These are phyloP conservation scores for Syzygium oleosum DNA, from an alignment of 345 rosid species.

Conservation along the genomic window DNA sequence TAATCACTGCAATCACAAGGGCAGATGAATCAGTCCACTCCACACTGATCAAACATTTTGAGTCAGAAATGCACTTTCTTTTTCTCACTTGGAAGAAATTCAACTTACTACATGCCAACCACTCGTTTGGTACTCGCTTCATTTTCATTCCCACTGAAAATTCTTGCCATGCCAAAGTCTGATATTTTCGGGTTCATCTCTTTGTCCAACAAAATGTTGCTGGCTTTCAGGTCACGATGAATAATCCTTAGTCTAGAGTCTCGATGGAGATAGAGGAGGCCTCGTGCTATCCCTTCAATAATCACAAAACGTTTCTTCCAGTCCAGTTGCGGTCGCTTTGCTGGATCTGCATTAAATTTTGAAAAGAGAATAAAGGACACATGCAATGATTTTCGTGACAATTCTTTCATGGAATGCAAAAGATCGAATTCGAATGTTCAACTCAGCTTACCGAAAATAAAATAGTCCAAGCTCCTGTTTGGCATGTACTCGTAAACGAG, in stretches of 20 bases:
- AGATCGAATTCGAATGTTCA: not conserved
- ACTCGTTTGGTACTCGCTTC: constrained; percentile 54
- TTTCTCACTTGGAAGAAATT: not conserved
- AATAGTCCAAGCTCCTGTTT: constrained; percentile 54
- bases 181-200: constrained; percentile 76
- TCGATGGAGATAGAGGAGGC: constrained; percentile 66
- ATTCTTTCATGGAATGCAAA: not conserved
- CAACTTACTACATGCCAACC: constrained; percentile 60
- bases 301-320: constrained; percentile 49
- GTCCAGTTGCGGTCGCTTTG: constrained; percentile 29
- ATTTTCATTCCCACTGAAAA: constrained; percentile 37
- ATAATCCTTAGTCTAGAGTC: constrained; percentile 68
- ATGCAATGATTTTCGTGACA: not conserved
- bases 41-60: not conserved
- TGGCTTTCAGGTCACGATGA: constrained; percentile 61
- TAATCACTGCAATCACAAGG: constrained; percentile 37
- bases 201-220: constrained; percentile 62
- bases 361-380: not conserved
- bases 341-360: constrained; percentile 24
- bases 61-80: not conserved
- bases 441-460: constrained; percentile 42
- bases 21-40: not conserved
- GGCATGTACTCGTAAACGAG: constrained; percentile 64
- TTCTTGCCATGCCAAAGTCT: constrained; percentile 70
- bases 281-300: constrained; percentile 67